Evolutionary conservation across 768 basidiomycete genomes (phyloP), one percentile per base, ranked within the genome.

Genomic region (Xerocomus brunneocitrinus): DNA sequence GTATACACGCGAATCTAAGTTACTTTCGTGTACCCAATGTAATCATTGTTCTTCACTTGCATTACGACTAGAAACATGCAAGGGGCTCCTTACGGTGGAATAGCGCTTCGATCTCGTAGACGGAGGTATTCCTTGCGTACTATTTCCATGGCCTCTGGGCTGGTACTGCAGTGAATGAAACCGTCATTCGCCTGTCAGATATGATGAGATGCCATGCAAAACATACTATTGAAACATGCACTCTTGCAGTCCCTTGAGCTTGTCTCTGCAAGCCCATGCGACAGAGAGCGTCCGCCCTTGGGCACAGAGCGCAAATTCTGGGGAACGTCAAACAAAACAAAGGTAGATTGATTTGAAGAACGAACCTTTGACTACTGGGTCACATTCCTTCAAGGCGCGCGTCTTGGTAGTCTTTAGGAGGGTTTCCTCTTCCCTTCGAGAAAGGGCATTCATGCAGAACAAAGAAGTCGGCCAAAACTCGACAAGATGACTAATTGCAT

Each of bases 271-370:
- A 24, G 84, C 81, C 92, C 92, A 95, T 13, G 85, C 85, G 25
- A 93, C 85, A 5, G 91, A 90, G 48, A 95, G 70, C 3, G 86
- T 89, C 8, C 92, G 81, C 8, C 90, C 90, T 50, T 79, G 74
- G 2, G 88, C 85, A 66, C 92, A 95, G n/a, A 83, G 77, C 14
- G 91, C 91, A 64, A 93, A 95, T 49, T 81, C 92, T 95, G 65
- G 31, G 30, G 31, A 13, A 27, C 25, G 43, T 60, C 53, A 42
- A 12, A 14, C n/a, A 46, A 38, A 22, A 45, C 25, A 19, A 27
- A n/a, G 32, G 4, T 30, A 35, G 14, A 13, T 27, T 45, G 3
- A n/a, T 24, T 12, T 16, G 16, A 22, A 27, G 47, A 48, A 24
- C 36, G 49, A 3, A 59, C 92, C 87, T 81, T 83, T 86, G 4